These are phyloP conservation scores for Cyberlindnera galapagoensis DNA, from an alignment of 805 yeast genomes.

Conservation along the genomic window DNA sequence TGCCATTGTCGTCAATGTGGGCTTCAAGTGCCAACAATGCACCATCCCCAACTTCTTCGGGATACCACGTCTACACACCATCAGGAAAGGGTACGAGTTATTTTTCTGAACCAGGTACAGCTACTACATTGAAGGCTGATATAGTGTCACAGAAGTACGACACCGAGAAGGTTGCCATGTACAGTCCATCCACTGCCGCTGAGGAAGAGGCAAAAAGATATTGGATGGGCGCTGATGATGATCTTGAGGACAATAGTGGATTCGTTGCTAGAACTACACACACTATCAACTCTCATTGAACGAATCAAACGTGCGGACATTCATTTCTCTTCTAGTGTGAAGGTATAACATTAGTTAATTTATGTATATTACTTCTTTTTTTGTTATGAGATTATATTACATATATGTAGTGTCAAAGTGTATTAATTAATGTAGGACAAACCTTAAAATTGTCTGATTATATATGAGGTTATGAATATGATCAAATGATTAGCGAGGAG, in stretches of 20 bases:
- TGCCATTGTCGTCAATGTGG: constrained; percentile 88
- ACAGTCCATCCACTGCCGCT: constrained; percentile 29
- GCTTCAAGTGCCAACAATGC: constrained; percentile 61
- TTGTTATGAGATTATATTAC: too few species aligned
- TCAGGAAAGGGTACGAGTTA: constrained; percentile 14
- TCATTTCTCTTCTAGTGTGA: too few species aligned
- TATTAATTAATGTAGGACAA: too few species aligned
- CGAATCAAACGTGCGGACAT: too few species aligned
- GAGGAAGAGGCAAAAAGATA: constrained; percentile 30
- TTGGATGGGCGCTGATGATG: constrained; percentile 24
- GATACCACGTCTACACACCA: constrained; percentile 8
- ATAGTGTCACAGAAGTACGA: constrained; percentile 3
- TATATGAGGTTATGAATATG: too few species aligned
- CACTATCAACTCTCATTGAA: constrained; percentile 6
- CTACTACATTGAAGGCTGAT: constrained; percentile 8
- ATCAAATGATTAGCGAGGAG: too few species aligned
- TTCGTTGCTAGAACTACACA: constrained; percentile 20
- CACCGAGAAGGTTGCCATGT: constrained; percentile 18
- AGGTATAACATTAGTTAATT: too few species aligned
- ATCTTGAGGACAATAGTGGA: constrained; percentile 12
- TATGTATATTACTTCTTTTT: too few species aligned
- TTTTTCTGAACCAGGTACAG: constrained; percentile 14
- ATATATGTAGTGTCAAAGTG: too few species aligned
- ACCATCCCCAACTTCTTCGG: constrained; percentile 33
- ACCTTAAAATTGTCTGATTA: too few species aligned